These are phyloP conservation scores for Trametes villosa DNA, from an alignment of 768 basidiomycete genomes.

Conservation along the genomic window DNA sequence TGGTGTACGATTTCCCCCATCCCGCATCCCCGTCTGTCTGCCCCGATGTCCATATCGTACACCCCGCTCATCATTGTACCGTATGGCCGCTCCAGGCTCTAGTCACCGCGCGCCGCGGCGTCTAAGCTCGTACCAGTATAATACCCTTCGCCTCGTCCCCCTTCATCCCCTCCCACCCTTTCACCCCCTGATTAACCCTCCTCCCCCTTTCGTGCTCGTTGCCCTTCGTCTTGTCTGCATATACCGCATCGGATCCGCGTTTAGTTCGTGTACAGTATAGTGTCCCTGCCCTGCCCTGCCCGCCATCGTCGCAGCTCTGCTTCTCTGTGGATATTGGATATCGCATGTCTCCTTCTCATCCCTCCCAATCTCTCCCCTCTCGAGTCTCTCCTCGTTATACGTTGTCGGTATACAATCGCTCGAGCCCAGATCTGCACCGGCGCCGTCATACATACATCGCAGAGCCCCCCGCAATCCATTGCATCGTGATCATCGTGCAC, in stretches of 20 bases:
- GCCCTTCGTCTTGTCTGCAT: neutral
- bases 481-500: neutral
- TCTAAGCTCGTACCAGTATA: neutral
- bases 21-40: neutral
- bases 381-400: neutral
- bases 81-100: neutral
- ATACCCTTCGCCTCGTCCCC: neutral
- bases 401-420: no score
- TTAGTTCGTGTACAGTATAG: neutral
- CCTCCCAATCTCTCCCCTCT: neutral
- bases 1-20: neutral
- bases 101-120: neutral
- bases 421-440: no score
- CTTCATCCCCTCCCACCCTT: neutral
- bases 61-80: neutral
- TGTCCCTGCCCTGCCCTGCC: no score
- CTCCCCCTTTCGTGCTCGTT: neutral
- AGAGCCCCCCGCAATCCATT: no score
- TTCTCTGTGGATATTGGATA: slow-evolving; percentile 11
- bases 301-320: neutral
- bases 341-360: neutral
- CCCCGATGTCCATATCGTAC: neutral
- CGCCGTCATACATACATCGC: no score
- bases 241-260: neutral
- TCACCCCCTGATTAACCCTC: no score